These are phyloP conservation scores for Pythium periplocum DNA, from an alignment of 352 stramenopile genomes.

Conservation along the genomic window DNA sequence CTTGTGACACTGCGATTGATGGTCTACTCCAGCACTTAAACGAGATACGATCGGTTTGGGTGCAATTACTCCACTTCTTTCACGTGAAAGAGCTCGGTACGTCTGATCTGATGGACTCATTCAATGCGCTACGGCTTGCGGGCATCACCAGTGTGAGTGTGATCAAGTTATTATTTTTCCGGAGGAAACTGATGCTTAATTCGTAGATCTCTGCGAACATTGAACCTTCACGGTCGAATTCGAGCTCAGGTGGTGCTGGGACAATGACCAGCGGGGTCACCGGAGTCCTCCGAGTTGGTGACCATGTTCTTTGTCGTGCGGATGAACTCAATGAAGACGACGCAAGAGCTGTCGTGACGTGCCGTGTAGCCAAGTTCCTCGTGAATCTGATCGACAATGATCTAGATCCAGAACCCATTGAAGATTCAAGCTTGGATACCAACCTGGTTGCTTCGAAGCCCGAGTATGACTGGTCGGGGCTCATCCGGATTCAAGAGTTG, in stretches of 20 bases:
- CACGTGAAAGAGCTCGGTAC: conserved; percentile 53
- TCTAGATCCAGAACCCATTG: conserved; percentile 38
- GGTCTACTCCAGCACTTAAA: conserved; percentile 52
- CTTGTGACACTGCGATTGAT: conserved; percentile 55
- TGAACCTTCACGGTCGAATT: conserved; percentile 16
- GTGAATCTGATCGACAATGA: conserved; percentile 66
- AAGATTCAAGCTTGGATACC: conserved; percentile 22
- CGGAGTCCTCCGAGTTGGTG: conserved; percentile 28
- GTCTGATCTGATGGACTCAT: conserved; percentile 45
- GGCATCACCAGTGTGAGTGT: conserved; percentile 59
- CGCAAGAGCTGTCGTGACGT: conserved; percentile 41
- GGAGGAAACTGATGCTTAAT: background rate
- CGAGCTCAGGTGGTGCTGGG: too few species aligned
- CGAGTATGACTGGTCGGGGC: conserved; percentile 40
- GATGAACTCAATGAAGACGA: conserved; percentile 44
- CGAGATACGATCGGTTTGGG: conserved; percentile 46
- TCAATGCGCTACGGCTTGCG: conserved; percentile 52
- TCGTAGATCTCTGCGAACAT: conserved; percentile 35
- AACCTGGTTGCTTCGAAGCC: conserved; percentile 1
- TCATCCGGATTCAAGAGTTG: conserved; percentile 45
- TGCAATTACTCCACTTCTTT: conserved; percentile 66
- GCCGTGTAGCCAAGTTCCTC: conserved; percentile 49
- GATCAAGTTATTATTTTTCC: background rate
- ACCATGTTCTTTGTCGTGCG: conserved; percentile 43
- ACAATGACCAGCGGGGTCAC: too few species aligned